phyloP scores from a whole-genome alignment of 805 yeast species.

The Candida maris region DNA sequence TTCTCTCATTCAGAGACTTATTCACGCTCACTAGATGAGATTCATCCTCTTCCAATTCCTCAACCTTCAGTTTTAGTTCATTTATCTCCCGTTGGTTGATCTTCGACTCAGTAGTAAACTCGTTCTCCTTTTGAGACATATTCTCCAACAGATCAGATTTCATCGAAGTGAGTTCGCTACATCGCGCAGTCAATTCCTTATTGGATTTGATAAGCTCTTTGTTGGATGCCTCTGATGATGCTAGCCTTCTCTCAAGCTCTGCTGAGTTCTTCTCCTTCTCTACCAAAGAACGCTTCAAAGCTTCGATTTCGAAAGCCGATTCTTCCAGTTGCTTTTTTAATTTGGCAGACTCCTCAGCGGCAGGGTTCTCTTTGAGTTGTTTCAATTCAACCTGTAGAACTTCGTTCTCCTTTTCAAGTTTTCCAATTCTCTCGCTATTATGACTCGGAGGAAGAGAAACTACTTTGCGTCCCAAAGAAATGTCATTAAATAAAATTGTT shows the following conservation, averaged over 20 bases:
- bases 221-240: conserved; percentile 7
- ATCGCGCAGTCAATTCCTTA: conserved; percentile 11
- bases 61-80: conserved; percentile 39
- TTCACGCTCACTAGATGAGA: conserved; percentile 41
- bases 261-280: conserved; percentile 15
- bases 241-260: conserved; percentile 10
- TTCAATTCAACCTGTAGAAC: conserved; percentile 14
- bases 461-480: conserved; percentile 21
- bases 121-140: conserved; percentile 61
- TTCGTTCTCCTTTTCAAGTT: conserved; percentile 23
- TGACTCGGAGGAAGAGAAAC: conserved; percentile 29
- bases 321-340: conserved; percentile 16
- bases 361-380: conserved; percentile 12
- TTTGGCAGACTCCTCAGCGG: conserved; percentile 12
- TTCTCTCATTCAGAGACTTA: conserved; percentile 33
- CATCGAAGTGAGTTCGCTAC: conserved; percentile 34
- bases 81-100: conserved; percentile 48
- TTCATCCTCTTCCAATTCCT: conserved; percentile 47
- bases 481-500: conserved; percentile 19
- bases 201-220: conserved; percentile 9
- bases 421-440: conserved; percentile 21
- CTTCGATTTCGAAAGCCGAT: conserved; percentile 14
- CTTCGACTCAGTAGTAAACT: conserved; percentile 51
- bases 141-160: conserved; percentile 66
- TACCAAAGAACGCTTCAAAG: conserved; percentile 11